These are phyloP conservation scores for Aureobasidium musti DNA, from an alignment of 2,329 filamentous ascomycete species.

Conservation along the genomic window DNA sequence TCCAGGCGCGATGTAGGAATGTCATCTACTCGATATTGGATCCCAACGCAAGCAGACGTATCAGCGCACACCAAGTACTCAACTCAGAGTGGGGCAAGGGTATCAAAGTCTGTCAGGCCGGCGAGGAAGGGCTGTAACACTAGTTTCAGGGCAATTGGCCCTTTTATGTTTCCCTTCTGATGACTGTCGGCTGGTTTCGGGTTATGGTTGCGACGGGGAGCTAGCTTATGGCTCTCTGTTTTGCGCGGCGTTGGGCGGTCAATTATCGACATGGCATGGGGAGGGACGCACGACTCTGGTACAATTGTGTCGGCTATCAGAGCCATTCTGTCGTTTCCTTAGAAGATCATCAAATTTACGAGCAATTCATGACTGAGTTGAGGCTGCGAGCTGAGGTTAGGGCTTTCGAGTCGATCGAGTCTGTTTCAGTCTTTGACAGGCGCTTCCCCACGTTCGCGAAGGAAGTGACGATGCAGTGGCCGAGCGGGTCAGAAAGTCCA, in stretches of 20 bases:
- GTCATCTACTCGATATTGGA: slow-evolving; percentile 99
- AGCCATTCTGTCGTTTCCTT: slow-evolving; percentile 29
- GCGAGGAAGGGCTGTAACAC: slow-evolving; percentile 84
- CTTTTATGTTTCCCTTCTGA: slow-evolving; percentile 3
- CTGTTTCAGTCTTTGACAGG: not conserved
- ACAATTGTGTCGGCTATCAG: slow-evolving; percentile 17
- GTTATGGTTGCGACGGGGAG: slow-evolving; percentile 22
- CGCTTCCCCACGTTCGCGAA: slow-evolving; percentile 12
- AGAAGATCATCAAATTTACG: slow-evolving; percentile 24
- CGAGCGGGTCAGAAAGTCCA: not conserved
- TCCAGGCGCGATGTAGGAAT: slow-evolving; percentile 90
- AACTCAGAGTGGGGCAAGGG: slow-evolving; percentile 99
- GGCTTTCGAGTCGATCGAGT: not conserved
- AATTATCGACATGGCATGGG: slow-evolving; percentile 16
- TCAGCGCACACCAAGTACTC: slow-evolving; percentile 93
- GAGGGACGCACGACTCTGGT: slow-evolving; percentile 22
- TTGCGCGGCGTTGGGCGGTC: slow-evolving; percentile 28
- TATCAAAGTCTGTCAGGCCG: slow-evolving; percentile 95
- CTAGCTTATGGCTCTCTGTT: slow-evolving; percentile 11
- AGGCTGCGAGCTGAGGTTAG: not conserved
- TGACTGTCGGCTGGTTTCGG: not conserved
- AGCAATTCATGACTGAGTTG: slow-evolving; percentile 20
- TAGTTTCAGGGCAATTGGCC: slow-evolving; percentile 24
- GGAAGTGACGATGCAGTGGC: slow-evolving; percentile 12
- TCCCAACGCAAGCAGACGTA: slow-evolving; percentile 85